Base-by-base conservation (phyloP, 352 stramenopile genomes). In the Phytophthora chlamydospora region DNA sequence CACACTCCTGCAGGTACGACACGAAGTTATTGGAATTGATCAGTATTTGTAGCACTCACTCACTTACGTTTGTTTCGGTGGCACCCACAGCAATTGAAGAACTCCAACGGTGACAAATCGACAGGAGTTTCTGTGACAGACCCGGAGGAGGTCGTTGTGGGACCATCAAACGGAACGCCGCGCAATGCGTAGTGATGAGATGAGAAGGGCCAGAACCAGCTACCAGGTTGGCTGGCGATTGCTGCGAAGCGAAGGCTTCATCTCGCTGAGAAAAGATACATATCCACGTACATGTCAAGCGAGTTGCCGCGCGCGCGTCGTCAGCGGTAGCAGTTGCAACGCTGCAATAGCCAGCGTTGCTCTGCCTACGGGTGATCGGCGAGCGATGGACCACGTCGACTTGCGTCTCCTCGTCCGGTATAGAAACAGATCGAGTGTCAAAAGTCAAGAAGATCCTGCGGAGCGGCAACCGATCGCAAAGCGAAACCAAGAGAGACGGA, bases 1-100 rank as follows among this genome's bases (percentile, higher is more conserved):
- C 54, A 92, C 83, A n/a, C 69, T 95, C 12, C 69, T 95, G 6
- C 80, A 90, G 76, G 78, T 88, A 40, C 19, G 56, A 49, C 19
- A 12, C 13, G 27, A 44, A 16, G 12, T 14, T 42, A 1, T 41
- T 19, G 6, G 14, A 29, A 29, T 29, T 29, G 12, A 54, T n/a
- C 13, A 56, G 9, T 7, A 35, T 14, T 14, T 47, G 44, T 41
- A 31, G 33, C 27, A 32, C 50, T 43, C 27, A 32, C 50, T 43
- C 24, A 14, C 49, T 33, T 58, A 32, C 24, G n/a, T 49, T 21
- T 36, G 3, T 53, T 19, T 33, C 9, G 33, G 31, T 50, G 44
- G 34, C 17, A 16, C 13, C 17, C 44, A 39, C 44, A 89, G 73
- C 80, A 91, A 75, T 56, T 91, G 42, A 91, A 91, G 59, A 87